Conservation (phyloP, 371 early-diverging fungal species). For the Mortierella sp. region DNA sequence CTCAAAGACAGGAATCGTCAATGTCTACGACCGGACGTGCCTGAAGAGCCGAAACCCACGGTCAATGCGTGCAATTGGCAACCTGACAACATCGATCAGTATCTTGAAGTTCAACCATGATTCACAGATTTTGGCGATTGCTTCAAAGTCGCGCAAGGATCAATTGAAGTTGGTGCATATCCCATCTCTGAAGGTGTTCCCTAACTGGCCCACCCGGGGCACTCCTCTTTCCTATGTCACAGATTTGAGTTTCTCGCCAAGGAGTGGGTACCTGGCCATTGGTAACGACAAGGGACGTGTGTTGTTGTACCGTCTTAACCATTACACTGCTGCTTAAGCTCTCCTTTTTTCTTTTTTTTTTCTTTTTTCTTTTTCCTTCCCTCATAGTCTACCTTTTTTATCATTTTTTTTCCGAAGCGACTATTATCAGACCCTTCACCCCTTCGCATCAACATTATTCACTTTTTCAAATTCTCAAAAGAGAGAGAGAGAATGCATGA, state of each 20-base stretch:
- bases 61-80: conserved; percentile 79
- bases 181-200: conserved; percentile 80
- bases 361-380: not conserved
- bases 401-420: no score
- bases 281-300: conserved; percentile 91
- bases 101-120: conserved; percentile 83
- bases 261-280: conserved; percentile 88
- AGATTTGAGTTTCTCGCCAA: conserved; percentile 83
- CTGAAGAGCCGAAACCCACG: conserved; percentile 62
- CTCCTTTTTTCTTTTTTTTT: not conserved
- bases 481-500: no score
- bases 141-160: conserved; percentile 76
- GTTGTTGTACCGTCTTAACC: conserved; percentile 81
- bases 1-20: conserved; percentile 86
- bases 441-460: no score
- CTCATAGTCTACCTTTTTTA: not conserved
- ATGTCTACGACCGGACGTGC: conserved; percentile 77
- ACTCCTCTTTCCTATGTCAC: conserved; percentile 86
- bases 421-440: no score
- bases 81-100: conserved; percentile 85
- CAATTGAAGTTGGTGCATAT: conserved; percentile 82
- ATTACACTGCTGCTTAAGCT: conserved; percentile 61
- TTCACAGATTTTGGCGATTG: conserved; percentile 83
- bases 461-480: no score
- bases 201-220: conserved; percentile 90